Conservation (phyloP, 1,139 yeast genomes). For the Zygoascus hellenicus region DNA sequence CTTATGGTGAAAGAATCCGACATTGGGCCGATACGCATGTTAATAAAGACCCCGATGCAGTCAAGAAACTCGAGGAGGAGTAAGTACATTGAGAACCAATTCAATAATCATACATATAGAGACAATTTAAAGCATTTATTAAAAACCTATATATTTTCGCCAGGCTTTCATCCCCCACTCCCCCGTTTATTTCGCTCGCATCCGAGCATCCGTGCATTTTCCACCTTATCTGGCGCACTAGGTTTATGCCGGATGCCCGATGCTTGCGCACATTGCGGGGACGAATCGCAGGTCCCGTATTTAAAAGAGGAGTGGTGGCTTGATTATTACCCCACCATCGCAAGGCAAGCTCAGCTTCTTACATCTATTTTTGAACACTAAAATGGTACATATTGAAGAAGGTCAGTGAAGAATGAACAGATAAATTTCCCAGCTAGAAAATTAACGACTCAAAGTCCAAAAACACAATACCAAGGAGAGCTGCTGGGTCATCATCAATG, state of each 20-base stretch:
- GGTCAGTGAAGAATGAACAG: slow-evolving; percentile 12
- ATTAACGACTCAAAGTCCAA: slow-evolving; percentile 43
- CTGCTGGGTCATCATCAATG: slow-evolving; percentile 86
- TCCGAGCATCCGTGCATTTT: too few relatives aligned
- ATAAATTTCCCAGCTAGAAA: background rate
- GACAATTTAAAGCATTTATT: background rate
- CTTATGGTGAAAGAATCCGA: slow-evolving; percentile 52
- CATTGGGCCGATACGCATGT: slow-evolving; percentile 44
- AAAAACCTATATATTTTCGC: too few relatives aligned
- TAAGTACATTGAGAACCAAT: background rate
- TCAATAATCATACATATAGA: background rate
- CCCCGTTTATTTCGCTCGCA: too few relatives aligned
- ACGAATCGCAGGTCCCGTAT: too few relatives aligned
- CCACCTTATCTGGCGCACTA: background rate
- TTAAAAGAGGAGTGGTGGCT: too few relatives aligned
- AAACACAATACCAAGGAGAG: slow-evolving; percentile 57
- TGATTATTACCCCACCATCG: background rate
- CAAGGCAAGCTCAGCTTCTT: too few relatives aligned
- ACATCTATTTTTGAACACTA: background rate
- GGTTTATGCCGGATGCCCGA: background rate
- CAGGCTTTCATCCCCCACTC: too few relatives aligned
- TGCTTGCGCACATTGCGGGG: background rate
- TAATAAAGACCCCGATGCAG: background rate
- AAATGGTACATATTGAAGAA: slow-evolving; percentile 19
- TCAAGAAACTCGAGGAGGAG: too few relatives aligned